Evolutionary conservation across 345 rosid genomes (phyloP), one percentile per base, ranked within the genome.

Genomic region (Bretschneidera sinensis): DNA sequence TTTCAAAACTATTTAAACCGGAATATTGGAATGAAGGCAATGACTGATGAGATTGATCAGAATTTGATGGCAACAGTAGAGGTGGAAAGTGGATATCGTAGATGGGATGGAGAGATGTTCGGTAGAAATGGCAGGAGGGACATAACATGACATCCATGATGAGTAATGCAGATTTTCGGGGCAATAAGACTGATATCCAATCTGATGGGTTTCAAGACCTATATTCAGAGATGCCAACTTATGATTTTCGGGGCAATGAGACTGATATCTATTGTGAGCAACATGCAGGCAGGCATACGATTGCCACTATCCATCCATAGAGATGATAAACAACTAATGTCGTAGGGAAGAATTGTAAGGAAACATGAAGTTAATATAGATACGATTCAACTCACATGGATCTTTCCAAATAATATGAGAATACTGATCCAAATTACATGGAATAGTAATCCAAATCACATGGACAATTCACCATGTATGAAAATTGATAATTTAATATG

Each of bases 291-390:
- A 6, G 56, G 59, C 1, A 43, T 61, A 47, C 55, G n/a, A 70
- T 52, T 9, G 55, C 54, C 43, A 60, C 35, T 45, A 55, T 68
- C 78, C n/a, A n/a, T n/a, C n/a, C n/a, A n/a, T n/a, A n/a, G n/a
- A n/a, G n/a, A n/a, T n/a, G n/a, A n/a, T n/a, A 24, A 57, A 35
- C 21, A 47, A 21, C 22, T 59, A 64, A n/a, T n/a, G n/a, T n/a
- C n/a, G n/a, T n/a, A n/a, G n/a, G n/a, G n/a, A n/a, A n/a, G n/a
- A n/a, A n/a, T n/a, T n/a, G n/a, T n/a, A n/a, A n/a, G n/a, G n/a
- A n/a, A n/a, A n/a, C n/a, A n/a, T n/a, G n/a, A n/a, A n/a, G n/a
- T n/a, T n/a, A n/a, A n/a, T n/a, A n/a, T n/a, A n/a, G n/a, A n/a
- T n/a, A n/a, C n/a, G n/a, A n/a, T n/a, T n/a, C n/a, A n/a, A n/a